phyloP scores from a whole-genome alignment of 345 rosid species.

The Sonneratia alba region DNA sequence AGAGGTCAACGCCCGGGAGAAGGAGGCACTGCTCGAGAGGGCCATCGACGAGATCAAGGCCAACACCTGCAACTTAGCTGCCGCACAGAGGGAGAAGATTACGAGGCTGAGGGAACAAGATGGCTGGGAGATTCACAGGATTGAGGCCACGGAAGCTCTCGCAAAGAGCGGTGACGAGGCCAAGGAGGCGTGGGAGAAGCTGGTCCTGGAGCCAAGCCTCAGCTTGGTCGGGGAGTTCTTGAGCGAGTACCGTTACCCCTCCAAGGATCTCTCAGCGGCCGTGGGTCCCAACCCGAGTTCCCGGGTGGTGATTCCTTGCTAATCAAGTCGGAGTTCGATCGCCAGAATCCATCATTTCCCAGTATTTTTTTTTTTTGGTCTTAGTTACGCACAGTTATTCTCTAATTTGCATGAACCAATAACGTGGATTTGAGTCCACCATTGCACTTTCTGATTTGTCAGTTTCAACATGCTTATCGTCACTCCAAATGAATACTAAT shows the following conservation, averaged over 20 bases:
- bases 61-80: conserved; percentile 11
- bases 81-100: conserved; percentile 13
- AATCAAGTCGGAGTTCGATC: too few relatives aligned
- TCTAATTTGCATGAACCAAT: too few relatives aligned
- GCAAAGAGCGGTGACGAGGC: background rate
- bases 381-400: too few relatives aligned
- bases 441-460: too few relatives aligned
- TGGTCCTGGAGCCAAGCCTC: conserved; percentile 4
- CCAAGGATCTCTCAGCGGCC: too few relatives aligned
- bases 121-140: conserved; percentile 8
- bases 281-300: too few relatives aligned
- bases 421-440: too few relatives aligned
- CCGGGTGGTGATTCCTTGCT: too few relatives aligned
- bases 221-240: conserved; percentile 2
- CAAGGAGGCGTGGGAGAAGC: conserved; percentile 6
- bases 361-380: too few relatives aligned
- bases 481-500: too few relatives aligned
- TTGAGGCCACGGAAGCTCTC: conserved; percentile 11
- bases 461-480: too few relatives aligned
- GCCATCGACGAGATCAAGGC: conserved; percentile 10
- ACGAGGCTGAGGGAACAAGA: background rate
- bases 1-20: background rate
- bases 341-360: too few relatives aligned
- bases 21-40: background rate
- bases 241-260: background rate